Evolutionary conservation across 108 stramenopile species (phyloP).

Genomic region (Nitzschia palea): DNA sequence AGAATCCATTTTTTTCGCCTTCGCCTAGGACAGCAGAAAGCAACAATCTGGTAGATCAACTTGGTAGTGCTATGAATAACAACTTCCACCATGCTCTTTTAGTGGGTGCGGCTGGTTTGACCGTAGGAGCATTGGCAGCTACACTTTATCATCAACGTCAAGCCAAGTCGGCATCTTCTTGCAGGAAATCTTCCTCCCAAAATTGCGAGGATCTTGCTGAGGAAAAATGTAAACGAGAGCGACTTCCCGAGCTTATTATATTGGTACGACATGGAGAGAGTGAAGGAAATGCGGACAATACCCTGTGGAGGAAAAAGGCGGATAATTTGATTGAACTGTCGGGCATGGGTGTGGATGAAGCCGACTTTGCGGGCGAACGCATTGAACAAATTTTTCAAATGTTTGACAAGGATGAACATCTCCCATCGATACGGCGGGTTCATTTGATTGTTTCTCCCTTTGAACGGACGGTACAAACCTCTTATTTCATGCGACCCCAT

Average conservation of each 20-base stretch:
- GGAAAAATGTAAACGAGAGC: slow-evolving; percentile 8
- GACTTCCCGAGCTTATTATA: slow-evolving; percentile 34
- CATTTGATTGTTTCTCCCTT: slow-evolving; percentile 57
- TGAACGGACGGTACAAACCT: slow-evolving; percentile 52
- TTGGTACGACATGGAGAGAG: slow-evolving; percentile 44
- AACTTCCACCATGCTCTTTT: background rate
- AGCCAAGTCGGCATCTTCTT: background rate
- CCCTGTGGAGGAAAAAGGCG: slow-evolving; percentile 27
- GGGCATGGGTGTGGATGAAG: slow-evolving; percentile 48
- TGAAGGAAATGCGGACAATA: slow-evolving; percentile 40
- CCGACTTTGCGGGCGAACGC: slow-evolving; percentile 49
- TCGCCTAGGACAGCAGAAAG: no score
- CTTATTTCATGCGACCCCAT: slow-evolving; percentile 9
- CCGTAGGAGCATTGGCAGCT: background rate
- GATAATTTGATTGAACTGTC: slow-evolving; percentile 53
- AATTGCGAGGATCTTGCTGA: background rate
- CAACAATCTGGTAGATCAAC: background rate
- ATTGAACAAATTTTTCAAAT: slow-evolving; percentile 36
- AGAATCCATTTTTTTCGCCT: no score
- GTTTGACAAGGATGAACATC: background rate
- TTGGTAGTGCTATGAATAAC: background rate
- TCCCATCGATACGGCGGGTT: slow-evolving; percentile 11
- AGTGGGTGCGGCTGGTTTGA: background rate
- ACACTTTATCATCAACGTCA: background rate
- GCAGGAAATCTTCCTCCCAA: background rate